Percentiles rank a stretch among this genome's conserved stretches.
Conservation (phyloP, 129 eudicot genomes). For the Helianthus tuberosus region DNA sequence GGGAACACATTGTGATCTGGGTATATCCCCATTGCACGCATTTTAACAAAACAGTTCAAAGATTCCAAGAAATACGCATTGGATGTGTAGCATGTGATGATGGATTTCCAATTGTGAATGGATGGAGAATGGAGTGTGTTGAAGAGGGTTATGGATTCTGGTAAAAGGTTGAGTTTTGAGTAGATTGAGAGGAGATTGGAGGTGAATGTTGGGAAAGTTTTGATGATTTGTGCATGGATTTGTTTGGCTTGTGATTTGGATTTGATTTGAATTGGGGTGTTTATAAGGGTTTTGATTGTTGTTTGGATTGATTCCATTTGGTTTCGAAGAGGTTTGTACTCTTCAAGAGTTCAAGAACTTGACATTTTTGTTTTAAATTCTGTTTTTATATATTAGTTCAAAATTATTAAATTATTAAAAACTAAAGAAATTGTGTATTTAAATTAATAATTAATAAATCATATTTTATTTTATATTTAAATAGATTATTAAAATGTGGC, state of each 20-base stretch:
- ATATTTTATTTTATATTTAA: no score
- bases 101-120: conserved; percentile 57
- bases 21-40: conserved; percentile 57
- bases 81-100: conserved; percentile 69
- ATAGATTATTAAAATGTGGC: no score
- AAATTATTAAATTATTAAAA: no score
- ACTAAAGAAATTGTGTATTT: no score
- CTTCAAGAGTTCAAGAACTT: neutral
- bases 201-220: conserved; percentile 9
- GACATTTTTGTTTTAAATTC: no score
- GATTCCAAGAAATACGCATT: conserved; percentile 44
- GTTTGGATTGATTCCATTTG: conserved; percentile 35
- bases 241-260: conserved; percentile 63
- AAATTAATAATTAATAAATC: no score
- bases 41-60: conserved; percentile 51
- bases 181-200: no score
- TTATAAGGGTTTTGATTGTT: conserved; percentile 35
- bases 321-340: neutral
- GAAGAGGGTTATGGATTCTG: no score
- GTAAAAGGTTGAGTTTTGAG: no score
- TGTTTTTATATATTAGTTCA: no score
- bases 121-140: conserved; percentile 32
- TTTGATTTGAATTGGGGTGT: conserved; percentile 45
- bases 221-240: conserved; percentile 74
- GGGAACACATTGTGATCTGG: conserved; percentile 85